phyloP scores from a whole-genome alignment of 116 monocot species.

The Thalassia testudinum region DNA sequence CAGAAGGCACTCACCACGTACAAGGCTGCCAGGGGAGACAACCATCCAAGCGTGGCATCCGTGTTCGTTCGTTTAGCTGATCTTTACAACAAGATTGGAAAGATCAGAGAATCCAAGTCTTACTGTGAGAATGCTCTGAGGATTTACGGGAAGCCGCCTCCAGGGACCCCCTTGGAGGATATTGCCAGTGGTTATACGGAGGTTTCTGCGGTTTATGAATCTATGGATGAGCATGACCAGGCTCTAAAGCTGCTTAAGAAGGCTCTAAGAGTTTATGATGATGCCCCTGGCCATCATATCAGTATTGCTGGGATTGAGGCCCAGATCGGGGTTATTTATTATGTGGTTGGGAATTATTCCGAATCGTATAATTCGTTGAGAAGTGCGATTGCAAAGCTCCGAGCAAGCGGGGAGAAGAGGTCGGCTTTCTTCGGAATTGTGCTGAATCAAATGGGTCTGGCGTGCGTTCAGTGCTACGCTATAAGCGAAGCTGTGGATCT shows the following conservation, averaged over 20 bases:
- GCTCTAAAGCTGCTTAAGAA: constrained; percentile 17
- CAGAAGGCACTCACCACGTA: constrained; percentile 12
- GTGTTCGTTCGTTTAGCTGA: constrained; percentile 19
- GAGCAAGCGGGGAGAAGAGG: constrained; percentile 16
- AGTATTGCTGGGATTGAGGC: constrained; percentile 21
- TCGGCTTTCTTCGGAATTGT: constrained; percentile 22
- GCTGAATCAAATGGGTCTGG: constrained; percentile 20
- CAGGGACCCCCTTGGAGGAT: constrained; percentile 19
- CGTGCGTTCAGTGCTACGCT: constrained; percentile 11
- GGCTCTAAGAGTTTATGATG: constrained; percentile 16
- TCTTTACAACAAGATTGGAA: constrained; percentile 16
- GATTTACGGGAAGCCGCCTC: constrained; percentile 16
- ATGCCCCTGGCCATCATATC: constrained; percentile 15
- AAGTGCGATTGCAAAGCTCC: constrained; percentile 12
- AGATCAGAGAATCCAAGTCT: constrained; percentile 16
- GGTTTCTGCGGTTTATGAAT: constrained; percentile 19
- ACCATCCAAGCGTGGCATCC: constrained; percentile 17
- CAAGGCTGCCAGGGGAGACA: constrained; percentile 16
- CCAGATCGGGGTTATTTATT: constrained; percentile 20
- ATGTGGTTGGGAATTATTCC: constrained; percentile 10
- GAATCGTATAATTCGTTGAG: constrained; percentile 14
- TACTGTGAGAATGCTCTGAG: constrained; percentile 22
- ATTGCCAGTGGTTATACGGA: constrained; percentile 14
- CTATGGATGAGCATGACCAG: constrained; percentile 18
- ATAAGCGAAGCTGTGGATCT: constrained; percentile 22